These are phyloP conservation scores for Alternaria sp. DNA, from an alignment of 2,329 filamentous ascomycete species.

Conservation along the genomic window DNA sequence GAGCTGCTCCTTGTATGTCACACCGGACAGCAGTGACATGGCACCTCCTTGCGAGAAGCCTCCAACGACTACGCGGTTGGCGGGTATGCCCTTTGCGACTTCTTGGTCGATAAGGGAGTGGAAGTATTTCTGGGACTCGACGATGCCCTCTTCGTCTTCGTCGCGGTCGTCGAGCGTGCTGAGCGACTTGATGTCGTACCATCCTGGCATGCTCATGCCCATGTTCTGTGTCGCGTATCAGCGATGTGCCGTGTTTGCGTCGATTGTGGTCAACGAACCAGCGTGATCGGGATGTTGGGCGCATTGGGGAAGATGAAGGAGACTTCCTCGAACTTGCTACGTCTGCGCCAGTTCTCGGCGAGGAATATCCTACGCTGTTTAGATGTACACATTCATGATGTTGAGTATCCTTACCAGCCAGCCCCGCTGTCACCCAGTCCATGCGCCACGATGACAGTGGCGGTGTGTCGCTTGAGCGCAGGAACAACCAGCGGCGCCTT, in stretches of 20 bases:
- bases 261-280: constrained; percentile 58
- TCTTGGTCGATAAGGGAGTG: constrained; percentile 80
- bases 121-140: constrained; percentile 75
- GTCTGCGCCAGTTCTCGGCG: constrained; percentile 84
- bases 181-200: constrained; percentile 75
- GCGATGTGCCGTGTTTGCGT: neutral
- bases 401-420: constrained; percentile 67
- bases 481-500: constrained; percentile 72
- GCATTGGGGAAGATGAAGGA: constrained; percentile 95
- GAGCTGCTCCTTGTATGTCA: constrained; percentile 76
- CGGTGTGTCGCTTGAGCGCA: constrained; percentile 82
- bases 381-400: constrained; percentile 8
- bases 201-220: constrained; percentile 82
- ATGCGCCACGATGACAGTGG: constrained; percentile 93
- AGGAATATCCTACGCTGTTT: constrained; percentile 66
- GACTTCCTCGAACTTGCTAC: constrained; percentile 83
- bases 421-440: constrained; percentile 82
- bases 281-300: constrained; percentile 83
- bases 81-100: constrained; percentile 78
- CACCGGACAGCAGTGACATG: constrained; percentile 79
- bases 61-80: constrained; percentile 83
- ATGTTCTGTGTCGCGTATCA: constrained; percentile 62
- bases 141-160: constrained; percentile 76
- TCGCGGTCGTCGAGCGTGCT: constrained; percentile 52
- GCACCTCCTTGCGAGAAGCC: constrained; percentile 89